Base-by-base conservation (phyloP, 2,329 filamentous ascomycete species). In the Fusarium decemcellulare region DNA sequence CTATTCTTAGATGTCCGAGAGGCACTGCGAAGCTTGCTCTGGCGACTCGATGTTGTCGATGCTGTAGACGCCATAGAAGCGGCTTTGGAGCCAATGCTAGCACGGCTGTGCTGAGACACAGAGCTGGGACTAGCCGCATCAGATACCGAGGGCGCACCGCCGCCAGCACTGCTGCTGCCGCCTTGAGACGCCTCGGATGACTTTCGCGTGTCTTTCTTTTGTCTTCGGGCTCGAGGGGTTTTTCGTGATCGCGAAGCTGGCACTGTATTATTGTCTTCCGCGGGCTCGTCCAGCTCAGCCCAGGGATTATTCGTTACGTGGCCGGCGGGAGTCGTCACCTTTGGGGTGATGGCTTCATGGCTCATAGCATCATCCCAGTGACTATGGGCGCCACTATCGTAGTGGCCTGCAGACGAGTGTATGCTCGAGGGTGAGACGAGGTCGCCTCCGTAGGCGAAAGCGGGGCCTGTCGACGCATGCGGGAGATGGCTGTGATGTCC, bases 1-100 rank as follows among this genome's bases (percentile, higher is more conserved):
- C 43, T 75, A 12, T 75, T 75, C 52, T 75, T 75, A 29, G 73
- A 75, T 10, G 73, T 75, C 42, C 73, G 70, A n/a, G 73, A 75
- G 27, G 73, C 73, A 55, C 73, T 75, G 32, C 73, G 70, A 36
- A 75, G 73, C 59, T 75, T 75, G 54, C 65, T 74, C 36, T 68
- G 64, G 6, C 73, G 73, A 44, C 72, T 75, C 5, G 73, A 74
- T 30, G 63, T n/a, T 36, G 73, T 72, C 5, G 73, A 77, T 9
- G 54, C 59, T 23, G 70, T 68, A 2, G 73, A 75, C 2, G 66
- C 61, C 40, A 75, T 73, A 11, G 73, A 72, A 3, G 60, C 59
- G 2, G 73, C 60, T 48, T 74, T 75, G 30, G 73, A 75, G 3
- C 55, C 65, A 29, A 65, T 60, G 36, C 73, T 75, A 12, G 63